Base-by-base conservation (phyloP, 768 basidiomycete species). In the Lactarius akahatsu region DNA sequence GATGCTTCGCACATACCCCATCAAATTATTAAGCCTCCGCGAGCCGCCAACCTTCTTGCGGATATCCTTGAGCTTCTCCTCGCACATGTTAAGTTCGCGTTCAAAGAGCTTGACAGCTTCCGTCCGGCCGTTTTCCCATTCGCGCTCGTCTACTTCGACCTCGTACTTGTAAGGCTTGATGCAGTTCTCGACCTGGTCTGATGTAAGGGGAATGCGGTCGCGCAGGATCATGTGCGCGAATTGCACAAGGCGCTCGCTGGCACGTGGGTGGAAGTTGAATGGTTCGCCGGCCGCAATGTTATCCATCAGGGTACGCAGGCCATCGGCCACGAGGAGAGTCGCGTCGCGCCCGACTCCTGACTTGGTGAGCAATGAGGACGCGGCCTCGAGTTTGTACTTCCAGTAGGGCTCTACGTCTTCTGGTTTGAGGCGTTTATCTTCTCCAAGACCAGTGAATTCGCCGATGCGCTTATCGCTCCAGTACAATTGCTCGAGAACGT, bases 111-210 rank as follows among this genome's bases (percentile, higher is more conserved):
- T 85, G 63, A 93, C 83, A 1, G 93, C 86, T 59, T 86, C 80
- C 71, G 82, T 83, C 58, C 96, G 80, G 0, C 97, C 97, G 2
- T 80, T 73, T 71, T 93, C 92, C 97, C 97, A 99, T 76, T 99
- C 97, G 50, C 89, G 80, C 16, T 86, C 83, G 69, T 98, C 95
- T 16, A 98, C 90, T 74, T 99, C 97, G 32, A 98, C 89, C 73
- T 98, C 96, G 73, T 97, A 96, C 80, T 99, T 99, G 84, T 87
- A 98, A 34, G 96, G 97, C 78, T 99, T 99, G 82, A 99, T 98
- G 77, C 94, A 96, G 76, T 98, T 99, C 81, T 99, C 97, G 18
- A 99, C 96, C 78, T 98, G 96, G 75, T 99, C 97, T 5, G 93
- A 90, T n/a, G 97, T 94, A 63, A 96, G 78, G 18, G 93, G 91